These are phyloP conservation scores for Aspergillus saccharolyticus DNA, from an alignment of 495 filamentous ascomycete genomes.

Conservation along the genomic window DNA sequence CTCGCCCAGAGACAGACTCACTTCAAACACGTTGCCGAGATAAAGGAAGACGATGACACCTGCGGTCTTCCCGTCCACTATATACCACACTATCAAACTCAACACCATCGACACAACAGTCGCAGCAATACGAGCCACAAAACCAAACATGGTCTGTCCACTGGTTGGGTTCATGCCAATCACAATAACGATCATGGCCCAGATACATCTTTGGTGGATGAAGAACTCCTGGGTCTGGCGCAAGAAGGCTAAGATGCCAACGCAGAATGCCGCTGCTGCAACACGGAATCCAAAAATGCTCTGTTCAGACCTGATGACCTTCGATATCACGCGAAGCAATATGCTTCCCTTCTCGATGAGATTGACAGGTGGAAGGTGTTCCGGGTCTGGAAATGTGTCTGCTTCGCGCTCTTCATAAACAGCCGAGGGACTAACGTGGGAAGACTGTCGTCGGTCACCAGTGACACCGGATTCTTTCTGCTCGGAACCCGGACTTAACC, in stretches of 20 bases:
- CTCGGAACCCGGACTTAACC: slow-evolving; percentile 20
- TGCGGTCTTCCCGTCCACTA: slow-evolving; percentile 56
- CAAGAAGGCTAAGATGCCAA: slow-evolving; percentile 66
- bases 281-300: slow-evolving; percentile 62
- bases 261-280: slow-evolving; percentile 63
- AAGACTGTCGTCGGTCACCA: slow-evolving; percentile 18
- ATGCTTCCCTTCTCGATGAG: slow-evolving; percentile 52
- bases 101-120: slow-evolving; percentile 56
- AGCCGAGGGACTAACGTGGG: slow-evolving; percentile 17
- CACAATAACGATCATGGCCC: slow-evolving; percentile 73
- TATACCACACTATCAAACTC: slow-evolving; percentile 67
- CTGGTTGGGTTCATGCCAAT: slow-evolving; percentile 57
- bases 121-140: slow-evolving; percentile 59
- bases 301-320: slow-evolving; percentile 26
- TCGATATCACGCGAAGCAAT: slow-evolving; percentile 22
- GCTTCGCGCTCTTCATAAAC: slow-evolving; percentile 5
- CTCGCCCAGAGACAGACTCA: slow-evolving; percentile 24
- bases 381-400: slow-evolving; percentile 49
- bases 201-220: slow-evolving; percentile 62
- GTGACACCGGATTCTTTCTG: slow-evolving; percentile 4
- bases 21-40: slow-evolving; percentile 59
- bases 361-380: slow-evolving; percentile 63
- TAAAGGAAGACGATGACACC: slow-evolving; percentile 65
- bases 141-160: slow-evolving; percentile 63
- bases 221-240: slow-evolving; percentile 62